Evolutionary conservation across 192 early-diverging fungal species (phyloP).

Genomic region (Rhizophlyctis rosea): DNA sequence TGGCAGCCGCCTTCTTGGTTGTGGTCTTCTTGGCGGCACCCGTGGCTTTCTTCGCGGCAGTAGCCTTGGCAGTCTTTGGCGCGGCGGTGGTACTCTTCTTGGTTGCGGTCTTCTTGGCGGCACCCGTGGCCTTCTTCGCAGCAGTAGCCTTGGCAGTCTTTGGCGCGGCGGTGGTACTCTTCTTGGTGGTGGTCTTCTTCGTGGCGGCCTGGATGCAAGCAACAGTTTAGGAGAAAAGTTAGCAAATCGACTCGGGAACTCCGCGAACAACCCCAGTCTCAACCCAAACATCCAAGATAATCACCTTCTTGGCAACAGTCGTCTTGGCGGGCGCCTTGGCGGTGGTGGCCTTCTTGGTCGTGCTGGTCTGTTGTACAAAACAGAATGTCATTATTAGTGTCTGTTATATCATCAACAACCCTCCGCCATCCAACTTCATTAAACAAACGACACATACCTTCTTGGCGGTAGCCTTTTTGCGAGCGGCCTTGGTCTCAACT

Average conservation of each 20-base stretch:
- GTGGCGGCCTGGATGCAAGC: slow-evolving; percentile 19
- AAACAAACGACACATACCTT: too few species aligned
- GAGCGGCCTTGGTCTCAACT: neutral
- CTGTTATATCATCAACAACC: too few species aligned
- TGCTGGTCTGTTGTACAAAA: too few species aligned
- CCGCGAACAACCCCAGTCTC: neutral
- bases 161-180: neutral
- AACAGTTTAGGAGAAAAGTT: too few species aligned
- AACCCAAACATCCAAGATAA: neutral
- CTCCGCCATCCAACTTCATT: too few species aligned
- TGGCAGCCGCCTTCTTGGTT: slow-evolving; percentile 9
- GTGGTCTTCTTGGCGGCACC: too few species aligned
- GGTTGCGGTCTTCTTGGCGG: neutral
- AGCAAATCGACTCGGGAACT: neutral
- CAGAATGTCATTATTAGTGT: too few species aligned
- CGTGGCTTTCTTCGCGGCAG: slow-evolving; percentile 43
- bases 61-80: slow-evolving; percentile 19
- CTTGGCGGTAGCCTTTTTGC: neutral
- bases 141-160: slow-evolving; percentile 11
- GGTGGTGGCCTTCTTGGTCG: slow-evolving; percentile 18
- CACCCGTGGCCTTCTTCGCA: slow-evolving; percentile 34
- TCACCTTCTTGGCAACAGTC: neutral
- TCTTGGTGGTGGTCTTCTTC: slow-evolving; percentile 18
- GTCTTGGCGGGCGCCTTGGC: slow-evolving; percentile 30
- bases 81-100: slow-evolving; percentile 8